Base-by-base conservation (phyloP, 1,284 basidiomycete genomes). In the Sutorius eximius region DNA sequence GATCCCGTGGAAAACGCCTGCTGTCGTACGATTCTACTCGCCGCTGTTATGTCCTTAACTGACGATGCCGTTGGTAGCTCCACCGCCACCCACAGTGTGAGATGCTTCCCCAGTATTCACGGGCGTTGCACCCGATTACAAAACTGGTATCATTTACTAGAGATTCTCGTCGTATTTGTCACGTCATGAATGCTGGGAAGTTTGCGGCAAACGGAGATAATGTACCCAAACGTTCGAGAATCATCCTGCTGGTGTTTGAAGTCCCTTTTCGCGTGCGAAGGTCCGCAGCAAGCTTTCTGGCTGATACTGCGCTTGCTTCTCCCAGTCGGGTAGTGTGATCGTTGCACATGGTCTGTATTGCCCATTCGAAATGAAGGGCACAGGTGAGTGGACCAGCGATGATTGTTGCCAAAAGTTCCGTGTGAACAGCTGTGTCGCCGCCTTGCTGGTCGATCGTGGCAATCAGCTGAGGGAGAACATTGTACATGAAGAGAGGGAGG, bases 1-100 rank as follows among this genome's bases (percentile, higher is more conserved):
- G 75, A 86, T 60, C 85, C 86, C 18, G 72, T 73, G 44, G 85
- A 89, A 64, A 85, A 89, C 60, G 81, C 87, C 1, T 91, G 89
- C 68, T 92, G 89, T 70, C 89, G 89, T 91, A 69, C 76, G 89
- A 82, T 33, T 36, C 43, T 16, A 20, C 37, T 13, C 30, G 42
- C 29, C 29, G 3, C 2, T 24, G 30, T 40, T 4, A 5, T 45
- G 1, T 2, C 42, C 29, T 41, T 0, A 6, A 18, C 36, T 67
- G 53, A 62, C 46, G 3, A 49, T 8, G 2, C 41, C 51, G 29
- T 57, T 49, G 32, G 16, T 52, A 80, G 82, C 85, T 33, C 84
- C 83, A 38, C 75, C 77, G 12, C 45, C 75, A 20, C 56, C 69
- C 3, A 75, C 79, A 36, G 83, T 76, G 27, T 82, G 68, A 73